Percentiles rank a stretch among this genome's conserved stretches.
Evolutionary conservation across 2,329 filamentous ascomycete genomes (phyloP).

Genomic region (Cladophialophora psammophila): DNA sequence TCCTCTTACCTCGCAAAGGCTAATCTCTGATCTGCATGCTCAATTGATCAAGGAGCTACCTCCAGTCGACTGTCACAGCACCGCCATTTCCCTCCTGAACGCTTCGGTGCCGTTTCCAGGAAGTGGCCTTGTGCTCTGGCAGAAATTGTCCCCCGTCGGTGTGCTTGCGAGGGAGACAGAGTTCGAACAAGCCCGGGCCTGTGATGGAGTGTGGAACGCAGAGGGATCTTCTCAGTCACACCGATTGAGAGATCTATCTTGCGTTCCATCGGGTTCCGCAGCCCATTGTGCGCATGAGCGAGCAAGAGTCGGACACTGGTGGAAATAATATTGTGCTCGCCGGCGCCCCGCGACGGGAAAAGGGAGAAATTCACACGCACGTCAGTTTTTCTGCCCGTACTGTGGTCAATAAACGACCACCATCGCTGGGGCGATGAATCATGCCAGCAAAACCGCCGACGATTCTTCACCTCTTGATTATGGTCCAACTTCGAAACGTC

Average conservation of each 20-base stretch:
- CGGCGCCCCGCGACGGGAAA: background rate
- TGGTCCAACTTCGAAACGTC: slow-evolving; percentile 48
- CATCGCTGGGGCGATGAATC: slow-evolving; percentile 37
- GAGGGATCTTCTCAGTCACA: slow-evolving; percentile 56
- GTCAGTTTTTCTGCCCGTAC: slow-evolving; percentile 13
- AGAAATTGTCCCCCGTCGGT: slow-evolving; percentile 22
- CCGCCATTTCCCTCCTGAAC: slow-evolving; percentile 22
- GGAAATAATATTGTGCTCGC: slow-evolving; percentile 20
- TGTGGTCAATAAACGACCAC: slow-evolving; percentile 18
- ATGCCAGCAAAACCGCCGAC: slow-evolving; percentile 37
- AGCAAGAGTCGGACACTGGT: slow-evolving; percentile 6
- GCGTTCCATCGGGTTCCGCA: slow-evolving; percentile 61
- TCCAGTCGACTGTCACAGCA: slow-evolving; percentile 21
- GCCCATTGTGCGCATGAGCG: slow-evolving; percentile 42
- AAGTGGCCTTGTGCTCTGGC: slow-evolving; percentile 35
- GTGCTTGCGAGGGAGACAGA: slow-evolving; percentile 19
- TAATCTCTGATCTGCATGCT: background rate
- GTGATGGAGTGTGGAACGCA: slow-evolving; percentile 58
- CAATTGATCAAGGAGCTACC: slow-evolving; percentile 19
- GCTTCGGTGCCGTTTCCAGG: slow-evolving; percentile 33
- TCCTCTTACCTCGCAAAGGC: slow-evolving; percentile 11
- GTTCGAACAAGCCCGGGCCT: slow-evolving; percentile 24
- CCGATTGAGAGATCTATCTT: slow-evolving; percentile 57
- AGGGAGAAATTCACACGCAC: background rate
- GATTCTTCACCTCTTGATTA: slow-evolving; percentile 46